Percentiles rank a stretch among this genome's conserved stretches.
phyloP scores from a whole-genome alignment of 768 basidiomycete genomes.

The Boletus pseudo-olivaceus region DNA sequence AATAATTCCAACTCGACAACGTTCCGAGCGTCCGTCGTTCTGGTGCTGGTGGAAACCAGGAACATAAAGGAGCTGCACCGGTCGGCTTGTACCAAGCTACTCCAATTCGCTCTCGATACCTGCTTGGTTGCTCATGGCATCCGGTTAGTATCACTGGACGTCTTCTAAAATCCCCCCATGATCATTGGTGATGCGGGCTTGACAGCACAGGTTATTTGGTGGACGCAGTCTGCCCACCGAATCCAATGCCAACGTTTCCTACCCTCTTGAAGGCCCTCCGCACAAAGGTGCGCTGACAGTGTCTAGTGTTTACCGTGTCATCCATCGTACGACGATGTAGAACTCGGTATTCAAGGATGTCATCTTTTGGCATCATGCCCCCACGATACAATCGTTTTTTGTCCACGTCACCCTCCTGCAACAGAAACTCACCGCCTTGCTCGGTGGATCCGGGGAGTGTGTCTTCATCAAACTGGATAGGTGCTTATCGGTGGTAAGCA shows the following conservation, averaged over 20 bases:
- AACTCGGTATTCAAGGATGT: constrained; percentile 38
- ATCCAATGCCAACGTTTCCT: constrained; percentile 34
- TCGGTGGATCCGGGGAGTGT: not conserved
- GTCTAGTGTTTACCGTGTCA: constrained; percentile 4
- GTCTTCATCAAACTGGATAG: constrained; percentile 20
- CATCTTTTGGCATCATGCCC: constrained; percentile 43
- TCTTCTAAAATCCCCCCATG: not conserved
- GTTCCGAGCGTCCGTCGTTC: constrained; percentile 18
- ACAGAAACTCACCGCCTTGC: constrained; percentile 5
- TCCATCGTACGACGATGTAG: not conserved
- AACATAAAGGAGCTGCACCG: constrained; percentile 7
- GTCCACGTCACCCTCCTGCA: constrained; percentile 37
- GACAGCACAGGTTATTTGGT: constrained; percentile 45
- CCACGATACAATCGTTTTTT: constrained; percentile 53
- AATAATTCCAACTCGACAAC: not conserved
- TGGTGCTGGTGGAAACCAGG: constrained; percentile 15
- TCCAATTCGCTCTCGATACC: constrained; percentile 38
- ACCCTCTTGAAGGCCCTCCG: constrained; percentile 39
- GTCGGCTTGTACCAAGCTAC: constrained; percentile 10
- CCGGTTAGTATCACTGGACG: constrained; percentile 32
- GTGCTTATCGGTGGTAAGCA: constrained; percentile 21
- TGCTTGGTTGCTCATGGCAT: constrained; percentile 41
- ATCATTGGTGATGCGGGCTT: not conserved
- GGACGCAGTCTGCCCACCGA: constrained; percentile 39
- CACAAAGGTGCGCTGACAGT: constrained; percentile 28